Percentiles rank a stretch among this genome's conserved stretches.
Conservation (phyloP, 2,329 filamentous ascomycete genomes). For the Alternaria panax region DNA sequence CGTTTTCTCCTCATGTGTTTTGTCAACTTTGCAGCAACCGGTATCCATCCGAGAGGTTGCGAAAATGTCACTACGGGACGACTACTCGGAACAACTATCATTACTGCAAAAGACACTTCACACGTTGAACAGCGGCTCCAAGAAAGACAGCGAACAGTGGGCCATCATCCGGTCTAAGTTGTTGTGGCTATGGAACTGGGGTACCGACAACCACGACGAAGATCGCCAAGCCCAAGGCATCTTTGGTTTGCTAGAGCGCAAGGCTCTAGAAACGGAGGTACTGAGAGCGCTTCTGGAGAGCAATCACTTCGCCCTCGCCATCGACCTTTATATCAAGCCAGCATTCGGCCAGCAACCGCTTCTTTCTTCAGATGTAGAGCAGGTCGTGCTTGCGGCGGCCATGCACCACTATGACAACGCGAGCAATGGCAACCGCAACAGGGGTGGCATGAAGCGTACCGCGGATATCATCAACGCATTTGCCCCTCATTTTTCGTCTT, state of each 20-base stretch:
- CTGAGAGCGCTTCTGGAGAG: conserved; percentile 71
- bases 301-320: conserved; percentile 69
- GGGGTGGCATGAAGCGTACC: conserved; percentile 79
- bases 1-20: conserved; percentile 58
- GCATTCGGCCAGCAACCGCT: conserved; percentile 60
- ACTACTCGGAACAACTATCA: conserved; percentile 69
- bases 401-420: conserved; percentile 81
- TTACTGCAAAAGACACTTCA: conserved; percentile 68
- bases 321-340: conserved; percentile 65
- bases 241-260: conserved; percentile 64
- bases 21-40: conserved; percentile 52
- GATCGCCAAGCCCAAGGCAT: conserved; percentile 57
- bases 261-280: conserved; percentile 73
- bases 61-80: conserved; percentile 70
- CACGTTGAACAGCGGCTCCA: conserved; percentile 59
- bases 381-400: conserved; percentile 68
- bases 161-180: conserved; percentile 66
- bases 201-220: conserved; percentile 56
- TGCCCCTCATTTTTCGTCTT: conserved; percentile 62
- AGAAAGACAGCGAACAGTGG: conserved; percentile 64
- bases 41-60: conserved; percentile 54
- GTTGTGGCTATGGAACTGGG: conserved; percentile 78
- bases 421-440: conserved; percentile 78
- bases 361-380: conserved; percentile 60
- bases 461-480: conserved; percentile 68